Percentiles rank a stretch among this genome's conserved stretches.
phyloP scores from a whole-genome alignment of 352 stramenopile genomes.

The Phytophthora fragariaefolia region DNA sequence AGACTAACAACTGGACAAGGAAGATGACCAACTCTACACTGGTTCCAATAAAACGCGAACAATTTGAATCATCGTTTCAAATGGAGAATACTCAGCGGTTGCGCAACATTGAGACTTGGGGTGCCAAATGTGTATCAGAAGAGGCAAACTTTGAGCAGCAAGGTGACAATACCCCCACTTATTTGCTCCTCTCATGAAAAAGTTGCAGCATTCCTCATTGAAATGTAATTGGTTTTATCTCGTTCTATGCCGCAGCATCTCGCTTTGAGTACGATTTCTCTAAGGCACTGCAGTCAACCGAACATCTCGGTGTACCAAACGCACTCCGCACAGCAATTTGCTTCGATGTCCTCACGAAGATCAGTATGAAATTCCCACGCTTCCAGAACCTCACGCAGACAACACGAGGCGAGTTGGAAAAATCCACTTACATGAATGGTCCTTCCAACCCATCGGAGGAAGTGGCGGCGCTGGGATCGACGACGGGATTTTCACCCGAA shows the following conservation, averaged over 20 bases:
- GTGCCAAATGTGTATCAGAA: conserved; percentile 33
- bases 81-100: conserved; percentile 21
- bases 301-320: conserved; percentile 62
- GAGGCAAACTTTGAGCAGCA: conserved; percentile 30
- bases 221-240: background rate
- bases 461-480: background rate
- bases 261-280: conserved; percentile 58
- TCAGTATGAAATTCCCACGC: conserved; percentile 55
- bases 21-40: background rate
- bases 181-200: too few relatives aligned
- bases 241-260: conserved; percentile 36
- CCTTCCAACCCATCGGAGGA: background rate
- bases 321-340: conserved; percentile 64
- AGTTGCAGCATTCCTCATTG: too few relatives aligned
- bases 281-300: conserved; percentile 55
- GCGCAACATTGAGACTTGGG: conserved; percentile 37
- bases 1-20: background rate
- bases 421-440: conserved; percentile 51
- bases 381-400: conserved; percentile 52
- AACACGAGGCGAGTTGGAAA: conserved; percentile 45
- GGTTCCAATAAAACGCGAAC: conserved; percentile 4
- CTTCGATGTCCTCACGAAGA: conserved; percentile 54
- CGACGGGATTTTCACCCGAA: conserved; percentile 16
- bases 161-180: conserved; percentile 10
- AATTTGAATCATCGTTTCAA: conserved; percentile 15